Evolutionary conservation across 148 eudicot species (phyloP), one percentile per base, ranked within the genome.

Genomic region (Camellia japonica): DNA sequence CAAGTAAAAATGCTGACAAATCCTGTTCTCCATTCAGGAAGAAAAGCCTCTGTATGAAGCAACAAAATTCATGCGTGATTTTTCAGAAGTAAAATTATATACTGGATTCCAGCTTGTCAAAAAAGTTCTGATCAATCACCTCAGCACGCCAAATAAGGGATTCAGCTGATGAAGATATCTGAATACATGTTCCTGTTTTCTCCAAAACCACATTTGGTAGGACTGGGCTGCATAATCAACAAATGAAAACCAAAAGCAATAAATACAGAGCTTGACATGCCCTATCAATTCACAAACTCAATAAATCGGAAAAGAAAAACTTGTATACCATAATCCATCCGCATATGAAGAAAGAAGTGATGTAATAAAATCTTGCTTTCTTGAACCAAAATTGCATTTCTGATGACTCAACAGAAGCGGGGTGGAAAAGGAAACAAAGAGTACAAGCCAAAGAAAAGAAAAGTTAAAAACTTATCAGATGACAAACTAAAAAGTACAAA

Each of bases 11-110:
- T 43, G 97, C 88, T 52, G 97, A 93, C 78, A 95, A 73, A 82
- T 92, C 97, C 80, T 93, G 97, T 80, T 90, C 97, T 82, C 97
- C 97, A 44, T 89, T 91, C 78, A 92, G 86, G 82, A 95, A 95
- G 85, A 95, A 93, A 79, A 95, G 88, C 84, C 99, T 92, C 99
- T 95, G 91, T 76, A 90, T 63, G 58, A 71, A 83, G 78, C 73
- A 79, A 77, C 51, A 82, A 62, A 44, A 72, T 30, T 16, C 59
- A 73, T 58, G 46, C 72, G 69, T 59, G 56, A 60, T 60, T 58
- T 38, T 68, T 42, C 46, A 77, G 19, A 55, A 15, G 72, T 13
- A 56, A 75, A 63, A 78, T 1, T 6, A 42, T 44, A 19, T 30
- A 67, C n/a, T 42, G 54, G 0, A 19, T 55, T 74, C 47, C 16